Base-by-base conservation (phyloP, 2,329 filamentous ascomycete genomes). In the Exophiala phaeomuriformis region DNA sequence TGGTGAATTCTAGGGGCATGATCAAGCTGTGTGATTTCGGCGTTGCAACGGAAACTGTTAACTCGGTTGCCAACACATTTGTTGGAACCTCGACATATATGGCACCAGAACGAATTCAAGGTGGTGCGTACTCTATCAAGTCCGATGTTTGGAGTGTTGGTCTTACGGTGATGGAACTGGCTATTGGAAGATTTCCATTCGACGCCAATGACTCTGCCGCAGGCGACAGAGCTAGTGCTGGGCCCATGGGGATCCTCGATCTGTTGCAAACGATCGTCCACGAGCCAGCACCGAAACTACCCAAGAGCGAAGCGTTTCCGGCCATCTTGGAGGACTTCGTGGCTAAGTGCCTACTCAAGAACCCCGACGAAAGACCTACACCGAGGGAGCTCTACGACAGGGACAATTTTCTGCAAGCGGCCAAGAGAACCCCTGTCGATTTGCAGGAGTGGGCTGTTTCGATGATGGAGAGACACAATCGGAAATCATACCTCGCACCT, bases 21-120 rank as follows among this genome's bases (percentile, higher is more conserved):
- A 97, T 98, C 77, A 98, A 98, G 73, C 81, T 98, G 4, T 97
- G 91, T 72, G 93, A 98, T 70, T 98, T 98, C 68, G 93, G 93
- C 64, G 93, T 98, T n/a, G 96, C 91, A 3, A 93, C 90, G 62
- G 93, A 98, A 71, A 81, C 96, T 10, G 90, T 97, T 69, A 97
- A 97, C 73, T 97, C 93, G 3, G 90, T 98, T 61, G 93, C 93
- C 48, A 91, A 97, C 67, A 98, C 93, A 0, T 98, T 98, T 65
- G 93, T 98, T 35, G 93, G 93, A 49, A 98, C 93, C 1, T 96
- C 93, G 36, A 98, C 93, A 52, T 98, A 98, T 76, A 98, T 98
- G 93, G 93, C 93, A 0, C 93, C 93, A 0, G 93, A 98, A 75
- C 83, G 93, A 69, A 98, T 98, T 63, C 90, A 97, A 69, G 93